Percentiles rank a stretch among this genome's conserved stretches.
phyloP scores from a whole-genome alignment of 768 basidiomycete genomes.

The Agrocybe chaxingu region DNA sequence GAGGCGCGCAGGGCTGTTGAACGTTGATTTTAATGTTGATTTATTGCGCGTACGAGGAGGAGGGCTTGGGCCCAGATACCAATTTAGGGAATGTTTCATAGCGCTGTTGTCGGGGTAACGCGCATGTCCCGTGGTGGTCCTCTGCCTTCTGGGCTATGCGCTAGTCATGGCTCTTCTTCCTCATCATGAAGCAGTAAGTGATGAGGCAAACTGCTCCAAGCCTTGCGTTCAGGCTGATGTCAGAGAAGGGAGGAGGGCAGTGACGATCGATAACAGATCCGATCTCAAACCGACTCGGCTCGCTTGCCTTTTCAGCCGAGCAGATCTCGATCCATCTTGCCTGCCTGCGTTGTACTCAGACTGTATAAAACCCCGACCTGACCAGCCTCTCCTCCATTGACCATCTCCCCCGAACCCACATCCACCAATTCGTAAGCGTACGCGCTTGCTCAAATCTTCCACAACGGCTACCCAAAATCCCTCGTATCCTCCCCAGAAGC shows the following conservation, averaged over 20 bases:
- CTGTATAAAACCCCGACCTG: background rate
- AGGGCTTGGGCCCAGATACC: too few relatives aligned
- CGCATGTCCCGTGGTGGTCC: too few relatives aligned
- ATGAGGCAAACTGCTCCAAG: conserved; percentile 12
- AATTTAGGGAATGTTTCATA: too few relatives aligned
- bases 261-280: background rate
- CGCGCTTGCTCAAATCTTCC: background rate
- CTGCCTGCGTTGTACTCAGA: too few relatives aligned
- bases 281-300: background rate
- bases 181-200: conserved; percentile 1
- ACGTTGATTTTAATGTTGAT: too few relatives aligned
- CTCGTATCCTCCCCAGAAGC: background rate
- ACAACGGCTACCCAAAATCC: conserved; percentile 9
- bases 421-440: background rate
- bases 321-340: too few relatives aligned
- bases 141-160: too few relatives aligned
- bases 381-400: conserved; percentile 1
- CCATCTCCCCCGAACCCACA: background rate
- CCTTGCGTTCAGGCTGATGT: conserved; percentile 8
- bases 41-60: too few relatives aligned
- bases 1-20: too few relatives aligned
- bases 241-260: background rate
- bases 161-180: too few relatives aligned
- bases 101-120: too few relatives aligned
- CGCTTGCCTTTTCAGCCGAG: background rate